These are phyloP conservation scores for Phialophora verrucosa DNA, from an alignment of 2,329 filamentous ascomycete genomes.

Conservation along the genomic window DNA sequence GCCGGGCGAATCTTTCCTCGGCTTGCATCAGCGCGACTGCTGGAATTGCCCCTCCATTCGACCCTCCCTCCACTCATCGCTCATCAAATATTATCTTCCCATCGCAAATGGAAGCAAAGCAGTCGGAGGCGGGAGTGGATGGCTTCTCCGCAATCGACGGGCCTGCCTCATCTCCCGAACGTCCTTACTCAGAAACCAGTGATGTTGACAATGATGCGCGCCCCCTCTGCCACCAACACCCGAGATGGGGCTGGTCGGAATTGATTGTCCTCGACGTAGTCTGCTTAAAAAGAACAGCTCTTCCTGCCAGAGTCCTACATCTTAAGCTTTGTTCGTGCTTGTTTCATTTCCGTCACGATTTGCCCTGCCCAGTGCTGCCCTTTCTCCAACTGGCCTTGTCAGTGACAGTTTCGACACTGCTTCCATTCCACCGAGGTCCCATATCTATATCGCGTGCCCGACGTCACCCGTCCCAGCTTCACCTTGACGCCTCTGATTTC, in stretches of 20 bases:
- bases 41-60: slow-evolving; percentile 2
- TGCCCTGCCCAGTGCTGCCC: background rate
- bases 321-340: background rate
- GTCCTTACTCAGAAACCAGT: slow-evolving; percentile 5
- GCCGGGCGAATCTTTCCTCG: slow-evolving; percentile 16
- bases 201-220: slow-evolving; percentile 19
- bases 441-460: slow-evolving; percentile 23
- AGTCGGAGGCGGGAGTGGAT: slow-evolving; percentile 14
- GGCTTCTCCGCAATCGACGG: slow-evolving; percentile 3
- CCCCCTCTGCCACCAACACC: slow-evolving; percentile 18
- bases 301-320: background rate
- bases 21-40: slow-evolving; percentile 6
- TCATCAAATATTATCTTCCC: background rate
- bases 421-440: slow-evolving; percentile 30
- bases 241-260: slow-evolving; percentile 23
- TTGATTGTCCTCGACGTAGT: background rate
- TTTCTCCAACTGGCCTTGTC: slow-evolving; percentile 14
- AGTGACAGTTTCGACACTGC: background rate
- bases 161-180: slow-evolving; percentile 20
- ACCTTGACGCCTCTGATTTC: background rate
- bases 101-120: slow-evolving; percentile 1
- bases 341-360: slow-evolving; percentile 8
- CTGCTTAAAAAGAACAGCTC: slow-evolving; percentile 4
- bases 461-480: slow-evolving; percentile 8
- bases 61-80: background rate